These are phyloP conservation scores for Thielaviopsis euricoi DNA, from an alignment of 2,329 filamentous ascomycete species.

Conservation along the genomic window DNA sequence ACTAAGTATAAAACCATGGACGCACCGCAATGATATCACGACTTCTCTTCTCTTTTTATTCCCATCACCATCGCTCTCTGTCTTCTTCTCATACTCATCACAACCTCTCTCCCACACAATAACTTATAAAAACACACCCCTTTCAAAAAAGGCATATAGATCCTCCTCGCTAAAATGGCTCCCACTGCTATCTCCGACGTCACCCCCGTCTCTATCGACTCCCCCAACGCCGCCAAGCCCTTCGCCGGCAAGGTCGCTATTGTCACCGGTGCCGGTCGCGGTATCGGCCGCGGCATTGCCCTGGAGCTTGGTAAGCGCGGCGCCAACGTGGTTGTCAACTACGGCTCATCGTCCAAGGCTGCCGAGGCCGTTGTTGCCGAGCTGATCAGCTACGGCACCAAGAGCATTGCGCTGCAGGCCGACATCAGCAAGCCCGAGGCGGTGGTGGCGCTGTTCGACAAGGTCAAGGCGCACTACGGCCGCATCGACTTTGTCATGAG, in stretches of 20 bases:
- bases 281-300: slow-evolving; percentile 50
- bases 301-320: slow-evolving; percentile 51
- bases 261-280: slow-evolving; percentile 48
- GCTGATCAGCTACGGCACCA: slow-evolving; percentile 38
- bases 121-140: too few species aligned
- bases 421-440: slow-evolving; percentile 44
- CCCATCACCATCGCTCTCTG: too few species aligned
- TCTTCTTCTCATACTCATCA: too few species aligned
- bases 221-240: slow-evolving; percentile 19
- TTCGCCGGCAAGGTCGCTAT: slow-evolving; percentile 38
- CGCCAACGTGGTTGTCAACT: slow-evolving; percentile 51
- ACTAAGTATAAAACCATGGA: too few species aligned
- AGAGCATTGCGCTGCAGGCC: slow-evolving; percentile 43
- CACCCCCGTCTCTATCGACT: slow-evolving; percentile 13
- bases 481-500: slow-evolving; percentile 56
- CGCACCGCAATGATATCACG: too few species aligned
- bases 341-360: slow-evolving; percentile 35
- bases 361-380: slow-evolving; percentile 41
- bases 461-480: slow-evolving; percentile 48
- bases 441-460: slow-evolving; percentile 47
- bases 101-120: too few species aligned
- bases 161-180: slow-evolving; percentile 12
- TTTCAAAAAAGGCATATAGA: too few species aligned
- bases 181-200: slow-evolving; percentile 10
- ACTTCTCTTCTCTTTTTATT: too few species aligned